A percentile compares a stretch with the other conserved stretches of the same genome.
These are phyloP conservation scores for Collybia sordida DNA, from an alignment of 768 basidiomycete species.

Conservation along the genomic window DNA sequence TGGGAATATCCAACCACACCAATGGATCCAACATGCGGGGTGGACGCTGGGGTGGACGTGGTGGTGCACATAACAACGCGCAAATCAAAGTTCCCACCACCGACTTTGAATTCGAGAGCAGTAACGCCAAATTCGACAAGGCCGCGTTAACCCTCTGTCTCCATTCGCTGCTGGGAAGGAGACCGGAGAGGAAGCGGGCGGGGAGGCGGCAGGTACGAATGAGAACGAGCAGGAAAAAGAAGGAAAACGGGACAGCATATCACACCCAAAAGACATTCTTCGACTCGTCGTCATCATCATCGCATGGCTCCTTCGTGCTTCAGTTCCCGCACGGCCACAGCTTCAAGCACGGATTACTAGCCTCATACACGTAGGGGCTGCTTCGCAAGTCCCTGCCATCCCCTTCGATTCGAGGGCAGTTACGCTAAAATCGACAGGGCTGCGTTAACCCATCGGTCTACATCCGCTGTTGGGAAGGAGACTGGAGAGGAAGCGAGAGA, in stretches of 20 bases:
- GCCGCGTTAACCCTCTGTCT: constrained; percentile 43
- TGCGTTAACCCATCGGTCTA: too few relatives aligned
- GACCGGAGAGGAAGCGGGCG: constrained; percentile 28
- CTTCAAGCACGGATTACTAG: constrained; percentile 20
- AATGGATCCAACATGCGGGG: constrained; percentile 9
- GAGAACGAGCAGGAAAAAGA: constrained; percentile 38
- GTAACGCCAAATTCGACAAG: constrained; percentile 84
- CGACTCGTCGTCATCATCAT: constrained; percentile 57
- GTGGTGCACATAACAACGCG: constrained; percentile 17
- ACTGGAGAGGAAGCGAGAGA: too few relatives aligned
- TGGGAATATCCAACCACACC: constrained; percentile 38
- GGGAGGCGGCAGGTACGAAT: constrained; percentile 27
- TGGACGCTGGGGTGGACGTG: constrained; percentile 20
- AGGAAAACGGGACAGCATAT: constrained; percentile 50
- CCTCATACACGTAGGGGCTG: too few relatives aligned
- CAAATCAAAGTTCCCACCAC: constrained; percentile 68
- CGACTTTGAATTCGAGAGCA: constrained; percentile 81
- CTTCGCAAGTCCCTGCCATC: too few relatives aligned
- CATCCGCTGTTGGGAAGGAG: too few relatives aligned
- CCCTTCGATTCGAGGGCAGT: too few relatives aligned
- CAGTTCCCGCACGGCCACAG: too few relatives aligned
- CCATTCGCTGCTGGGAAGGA: constrained; percentile 13
- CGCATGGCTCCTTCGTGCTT: too few relatives aligned
- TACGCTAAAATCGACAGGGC: too few relatives aligned
- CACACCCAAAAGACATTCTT: constrained; percentile 83